A percentile compares a stretch with the other conserved stretches of the same genome.
phyloP scores from a whole-genome alignment of 108 stramenopile species.

The Epipyxis sp. region DNA sequence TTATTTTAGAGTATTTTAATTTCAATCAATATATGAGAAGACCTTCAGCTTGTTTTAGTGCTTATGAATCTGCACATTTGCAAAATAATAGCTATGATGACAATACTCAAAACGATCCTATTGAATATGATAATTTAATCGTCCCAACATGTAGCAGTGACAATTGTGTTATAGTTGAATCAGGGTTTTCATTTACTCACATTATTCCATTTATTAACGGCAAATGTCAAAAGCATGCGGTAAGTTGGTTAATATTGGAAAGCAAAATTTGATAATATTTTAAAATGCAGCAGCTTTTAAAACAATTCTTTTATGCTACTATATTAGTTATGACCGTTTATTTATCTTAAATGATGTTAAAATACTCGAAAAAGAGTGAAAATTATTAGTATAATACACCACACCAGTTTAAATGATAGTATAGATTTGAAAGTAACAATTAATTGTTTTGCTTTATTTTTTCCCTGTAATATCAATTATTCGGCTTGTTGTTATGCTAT shows the following conservation, averaged over 20 bases:
- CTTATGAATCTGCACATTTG: conserved; percentile 39
- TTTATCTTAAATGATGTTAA: no score
- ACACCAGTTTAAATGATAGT: neutral
- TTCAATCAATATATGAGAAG: conserved; percentile 43
- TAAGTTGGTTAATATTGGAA: neutral
- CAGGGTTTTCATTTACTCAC: conserved; percentile 80
- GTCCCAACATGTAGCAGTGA: conserved; percentile 2
- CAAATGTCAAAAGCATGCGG: conserved; percentile 12
- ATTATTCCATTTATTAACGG: conserved; percentile 69
- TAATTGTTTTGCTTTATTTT: conserved; percentile 40
- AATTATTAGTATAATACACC: neutral
- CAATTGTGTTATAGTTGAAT: conserved; percentile 75
- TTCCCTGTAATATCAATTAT: conserved; percentile 1
- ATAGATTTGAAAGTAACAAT: neutral
- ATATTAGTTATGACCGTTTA: no score
- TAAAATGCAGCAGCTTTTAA: neutral
- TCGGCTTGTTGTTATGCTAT: neutral
- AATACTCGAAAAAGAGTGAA: neutral
- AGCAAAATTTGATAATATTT: no score
- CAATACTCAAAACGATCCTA: neutral
- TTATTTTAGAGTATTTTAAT: conserved; percentile 54
- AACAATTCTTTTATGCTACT: neutral
- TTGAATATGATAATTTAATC: neutral
- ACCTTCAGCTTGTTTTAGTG: conserved; percentile 45
- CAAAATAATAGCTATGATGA: conserved; percentile 33